Evolutionary conservation across 139 green algal species (phyloP).

Genomic region (Chlorella sp.): DNA sequence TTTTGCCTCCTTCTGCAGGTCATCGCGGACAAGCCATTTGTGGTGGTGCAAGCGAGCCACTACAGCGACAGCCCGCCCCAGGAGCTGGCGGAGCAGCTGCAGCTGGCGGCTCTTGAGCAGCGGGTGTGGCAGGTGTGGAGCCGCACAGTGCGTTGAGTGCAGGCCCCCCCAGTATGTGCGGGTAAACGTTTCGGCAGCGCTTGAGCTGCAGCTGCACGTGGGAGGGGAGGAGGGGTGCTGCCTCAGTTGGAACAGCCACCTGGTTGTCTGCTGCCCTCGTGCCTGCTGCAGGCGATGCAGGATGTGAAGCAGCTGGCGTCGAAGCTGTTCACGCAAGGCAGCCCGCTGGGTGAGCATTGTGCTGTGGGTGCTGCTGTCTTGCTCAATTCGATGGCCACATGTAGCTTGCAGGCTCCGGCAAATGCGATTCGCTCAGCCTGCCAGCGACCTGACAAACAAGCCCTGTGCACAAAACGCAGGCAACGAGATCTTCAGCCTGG

Average conservation of each 20-base stretch:
- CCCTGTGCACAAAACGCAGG: too few species aligned
- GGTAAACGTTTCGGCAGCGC: too few species aligned
- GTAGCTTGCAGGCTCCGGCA: too few species aligned
- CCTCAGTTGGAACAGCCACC: too few species aligned
- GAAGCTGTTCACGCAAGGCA: constrained; percentile 20
- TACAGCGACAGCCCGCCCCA: neutral
- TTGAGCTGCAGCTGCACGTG: neutral
- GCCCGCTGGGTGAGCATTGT: constrained; percentile 8
- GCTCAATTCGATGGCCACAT: too few species aligned
- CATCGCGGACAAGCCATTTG: constrained; percentile 8
- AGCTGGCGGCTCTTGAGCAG: constrained; percentile 1
- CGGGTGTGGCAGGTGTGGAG: constrained; percentile 15
- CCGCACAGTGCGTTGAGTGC: too few species aligned
- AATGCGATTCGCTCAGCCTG: too few species aligned
- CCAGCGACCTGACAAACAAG: too few species aligned
- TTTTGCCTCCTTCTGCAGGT: neutral
- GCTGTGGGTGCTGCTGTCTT: too few species aligned
- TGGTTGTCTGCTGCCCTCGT: too few species aligned
- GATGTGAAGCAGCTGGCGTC: constrained; percentile 9
- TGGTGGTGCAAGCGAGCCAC: neutral
- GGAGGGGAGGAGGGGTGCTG: too few species aligned
- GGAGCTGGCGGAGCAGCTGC: neutral
- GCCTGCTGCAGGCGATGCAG: constrained; percentile 14
- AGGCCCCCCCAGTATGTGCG: too few species aligned
- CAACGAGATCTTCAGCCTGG: constrained; percentile 26